phyloP scores from a whole-genome alignment of 768 basidiomycete species.

The Tylopilus balloui region DNA sequence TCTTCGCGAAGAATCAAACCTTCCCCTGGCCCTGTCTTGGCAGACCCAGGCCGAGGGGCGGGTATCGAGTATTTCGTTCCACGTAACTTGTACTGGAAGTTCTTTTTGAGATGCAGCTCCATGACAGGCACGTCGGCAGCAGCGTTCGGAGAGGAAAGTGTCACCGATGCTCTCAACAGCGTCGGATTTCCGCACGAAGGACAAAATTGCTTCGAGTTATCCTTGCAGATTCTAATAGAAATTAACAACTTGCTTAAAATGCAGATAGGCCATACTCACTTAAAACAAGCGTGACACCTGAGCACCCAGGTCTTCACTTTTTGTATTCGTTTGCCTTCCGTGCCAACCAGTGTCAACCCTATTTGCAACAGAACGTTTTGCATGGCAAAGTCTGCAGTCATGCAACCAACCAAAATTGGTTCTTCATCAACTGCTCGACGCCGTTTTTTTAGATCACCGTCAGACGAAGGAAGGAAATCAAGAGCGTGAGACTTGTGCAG shows the following conservation, averaged over 20 bases:
- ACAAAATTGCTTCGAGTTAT: constrained; percentile 92
- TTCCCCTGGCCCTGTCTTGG: constrained; percentile 77
- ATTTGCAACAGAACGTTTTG: constrained; percentile 96
- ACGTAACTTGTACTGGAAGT: constrained; percentile 90
- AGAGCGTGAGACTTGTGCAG: constrained; percentile 86
- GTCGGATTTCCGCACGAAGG: constrained; percentile 95
- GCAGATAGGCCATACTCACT: constrained; percentile 53
- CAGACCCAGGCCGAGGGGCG: constrained; percentile 79
- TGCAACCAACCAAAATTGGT: constrained; percentile 70
- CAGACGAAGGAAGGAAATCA: constrained; percentile 67
- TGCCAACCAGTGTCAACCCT: constrained; percentile 83
- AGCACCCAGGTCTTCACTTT: constrained; percentile 94
- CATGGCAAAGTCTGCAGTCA: constrained; percentile 99
- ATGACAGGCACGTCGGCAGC: constrained; percentile 59
- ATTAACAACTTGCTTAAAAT: not conserved
- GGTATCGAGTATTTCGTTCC: constrained; percentile 94
- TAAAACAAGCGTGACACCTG: constrained; percentile 98
- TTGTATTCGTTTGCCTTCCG: constrained; percentile 86
- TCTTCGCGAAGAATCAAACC: constrained; percentile 91
- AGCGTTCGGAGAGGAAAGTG: constrained; percentile 64
- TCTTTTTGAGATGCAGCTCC: constrained; percentile 90
- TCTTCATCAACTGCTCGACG: constrained; percentile 38
- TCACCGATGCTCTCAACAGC: constrained; percentile 86
- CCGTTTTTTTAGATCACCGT: constrained; percentile 24
- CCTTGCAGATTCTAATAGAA: constrained; percentile 81